Percentiles rank a stretch among this genome's conserved stretches.
Evolutionary conservation across 345 rosid species (phyloP).

Genomic region (Geranium brycei): DNA sequence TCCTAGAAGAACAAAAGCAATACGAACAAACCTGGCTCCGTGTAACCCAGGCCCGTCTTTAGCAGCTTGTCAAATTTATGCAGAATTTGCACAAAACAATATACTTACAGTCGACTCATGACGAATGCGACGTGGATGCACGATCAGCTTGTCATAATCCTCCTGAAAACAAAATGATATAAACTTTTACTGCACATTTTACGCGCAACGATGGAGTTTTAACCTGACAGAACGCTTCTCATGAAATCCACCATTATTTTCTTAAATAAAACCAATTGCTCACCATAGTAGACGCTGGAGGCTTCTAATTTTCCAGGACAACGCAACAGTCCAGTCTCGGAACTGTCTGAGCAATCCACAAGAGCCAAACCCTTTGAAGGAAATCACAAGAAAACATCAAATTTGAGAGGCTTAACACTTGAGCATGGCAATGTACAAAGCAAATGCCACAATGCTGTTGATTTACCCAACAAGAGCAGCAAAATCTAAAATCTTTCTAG

Average conservation of each 20-base stretch:
- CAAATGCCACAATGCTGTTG: conserved; percentile 34
- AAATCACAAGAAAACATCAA: conserved; percentile 5
- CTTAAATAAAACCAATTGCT: neutral
- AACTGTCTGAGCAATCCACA: conserved; percentile 88
- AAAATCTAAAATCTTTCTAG: conserved; percentile 26
- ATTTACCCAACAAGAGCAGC: conserved; percentile 46
- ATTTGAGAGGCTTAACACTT: neutral
- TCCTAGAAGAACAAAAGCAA: no score
- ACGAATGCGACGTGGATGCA: conserved; percentile 48
- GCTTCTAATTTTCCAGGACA: conserved; percentile 86
- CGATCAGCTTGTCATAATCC: conserved; percentile 52
- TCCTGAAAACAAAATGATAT: conserved; percentile 31
- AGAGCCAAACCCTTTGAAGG: conserved; percentile 49
- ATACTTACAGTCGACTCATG: conserved; percentile 86
- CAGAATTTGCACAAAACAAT: no score
- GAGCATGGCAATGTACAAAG: neutral
- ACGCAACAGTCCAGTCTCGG: conserved; percentile 63
- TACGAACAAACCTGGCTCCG: conserved; percentile 88
- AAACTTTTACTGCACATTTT: no score
- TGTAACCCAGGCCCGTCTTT: conserved; percentile 80
- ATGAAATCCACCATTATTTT: neutral
- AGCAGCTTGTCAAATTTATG: conserved; percentile 23
- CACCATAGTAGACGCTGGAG: conserved; percentile 75
- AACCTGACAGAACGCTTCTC: neutral
- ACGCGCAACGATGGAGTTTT: neutral